Conservation (phyloP, 257 asterid genomes). For the Ligustrum vulgare region DNA sequence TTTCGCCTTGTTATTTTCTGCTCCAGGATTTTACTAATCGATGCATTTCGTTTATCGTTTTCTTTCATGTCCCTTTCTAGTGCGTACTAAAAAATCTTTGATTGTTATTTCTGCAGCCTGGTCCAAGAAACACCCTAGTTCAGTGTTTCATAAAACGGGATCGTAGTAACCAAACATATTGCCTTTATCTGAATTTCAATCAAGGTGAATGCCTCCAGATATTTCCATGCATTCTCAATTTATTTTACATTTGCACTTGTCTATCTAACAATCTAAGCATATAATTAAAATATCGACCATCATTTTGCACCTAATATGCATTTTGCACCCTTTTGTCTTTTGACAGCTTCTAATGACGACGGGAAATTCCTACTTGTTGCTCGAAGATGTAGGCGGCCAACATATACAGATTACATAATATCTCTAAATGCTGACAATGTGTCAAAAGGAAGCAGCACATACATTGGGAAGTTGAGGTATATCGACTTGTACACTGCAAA, state of each 20-base stretch:
- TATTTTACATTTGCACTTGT: not conserved
- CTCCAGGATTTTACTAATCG: not conserved
- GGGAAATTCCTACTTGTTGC: conserved; percentile 95
- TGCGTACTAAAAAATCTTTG: conserved; percentile 13
- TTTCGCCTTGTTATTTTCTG: not conserved
- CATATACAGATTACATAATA: conserved; percentile 82
- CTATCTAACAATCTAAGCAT: conserved; percentile 12
- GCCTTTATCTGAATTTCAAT: conserved; percentile 67
- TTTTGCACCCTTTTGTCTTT: conserved; percentile 19
- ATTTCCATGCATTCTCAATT: conserved; percentile 2
- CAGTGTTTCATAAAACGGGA: conserved; percentile 89
- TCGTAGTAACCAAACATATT: conserved; percentile 73
- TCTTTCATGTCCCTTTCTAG: conserved; percentile 2
- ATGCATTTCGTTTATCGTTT: not conserved
- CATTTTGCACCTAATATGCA: not conserved
- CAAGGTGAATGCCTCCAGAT: conserved; percentile 50
- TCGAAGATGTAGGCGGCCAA: conserved; percentile 84
- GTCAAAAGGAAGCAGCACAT: conserved; percentile 78
- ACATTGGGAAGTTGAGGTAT: conserved; percentile 90
- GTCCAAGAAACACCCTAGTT: conserved; percentile 66
- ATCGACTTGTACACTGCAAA: conserved; percentile 11
- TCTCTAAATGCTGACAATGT: conserved; percentile 80
- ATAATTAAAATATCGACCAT: not conserved
- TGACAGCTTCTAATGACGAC: conserved; percentile 83
- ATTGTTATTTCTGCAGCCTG: conserved; percentile 63